phyloP scores from a whole-genome alignment of 176 grass and related monocot species.

The Ananas comosus region DNA sequence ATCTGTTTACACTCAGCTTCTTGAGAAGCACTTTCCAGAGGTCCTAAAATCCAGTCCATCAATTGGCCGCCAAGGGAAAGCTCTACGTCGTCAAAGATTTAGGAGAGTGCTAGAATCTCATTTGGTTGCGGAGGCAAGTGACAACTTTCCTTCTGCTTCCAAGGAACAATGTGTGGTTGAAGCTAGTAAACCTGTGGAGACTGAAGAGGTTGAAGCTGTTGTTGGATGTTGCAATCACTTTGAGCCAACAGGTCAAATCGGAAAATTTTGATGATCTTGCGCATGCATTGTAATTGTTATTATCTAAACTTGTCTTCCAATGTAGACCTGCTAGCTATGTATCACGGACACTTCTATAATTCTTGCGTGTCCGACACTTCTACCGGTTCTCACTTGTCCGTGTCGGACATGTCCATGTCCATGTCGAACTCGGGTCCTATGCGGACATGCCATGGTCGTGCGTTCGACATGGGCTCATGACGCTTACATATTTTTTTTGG shows the following conservation, averaged over 20 bases:
- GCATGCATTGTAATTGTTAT: neutral
- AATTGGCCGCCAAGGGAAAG: slow-evolving; percentile 90
- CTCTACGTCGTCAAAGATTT: slow-evolving; percentile 55
- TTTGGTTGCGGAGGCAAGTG: slow-evolving; percentile 7
- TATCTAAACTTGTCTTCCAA: neutral
- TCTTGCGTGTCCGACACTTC: no score
- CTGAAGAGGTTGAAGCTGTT: slow-evolving; percentile 17
- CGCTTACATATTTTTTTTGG: no score
- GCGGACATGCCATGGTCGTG: no score
- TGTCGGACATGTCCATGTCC: no score
- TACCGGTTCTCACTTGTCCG: no score
- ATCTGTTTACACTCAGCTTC: slow-evolving; percentile 31
- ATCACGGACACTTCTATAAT: no score
- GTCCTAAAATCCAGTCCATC: slow-evolving; percentile 62
- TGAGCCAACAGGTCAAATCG: slow-evolving; percentile 12
- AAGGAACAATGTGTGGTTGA: slow-evolving; percentile 23
- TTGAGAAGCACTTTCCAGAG: slow-evolving; percentile 73
- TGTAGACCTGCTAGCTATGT: neutral
- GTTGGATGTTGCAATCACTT: slow-evolving; percentile 3
- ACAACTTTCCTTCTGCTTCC: slow-evolving; percentile 11
- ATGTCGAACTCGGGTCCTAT: no score
- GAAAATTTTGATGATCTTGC: neutral
- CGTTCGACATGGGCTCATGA: no score
- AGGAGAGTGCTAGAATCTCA: slow-evolving; percentile 51
- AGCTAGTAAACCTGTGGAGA: slow-evolving; percentile 5